Base-by-base conservation (phyloP, 306 rosid species). In the Cicer cuneatum region DNA sequence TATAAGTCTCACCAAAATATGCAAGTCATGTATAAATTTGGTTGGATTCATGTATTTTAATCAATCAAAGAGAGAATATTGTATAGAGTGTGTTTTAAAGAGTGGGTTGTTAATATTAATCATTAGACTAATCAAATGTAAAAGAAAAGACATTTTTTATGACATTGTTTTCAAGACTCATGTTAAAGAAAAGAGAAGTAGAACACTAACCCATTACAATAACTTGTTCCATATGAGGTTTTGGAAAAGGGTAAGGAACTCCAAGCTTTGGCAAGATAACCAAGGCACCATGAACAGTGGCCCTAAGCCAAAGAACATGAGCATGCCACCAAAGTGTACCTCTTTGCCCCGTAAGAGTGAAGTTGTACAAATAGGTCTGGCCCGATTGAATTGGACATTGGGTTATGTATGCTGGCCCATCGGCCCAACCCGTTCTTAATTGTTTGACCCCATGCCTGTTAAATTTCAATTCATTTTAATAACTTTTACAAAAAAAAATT, bases 281-380 rank as follows among this genome's bases (percentile, higher is more conserved):
- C 11, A 93, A 0, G 40, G 97, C 98, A 24, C 98, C 98, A 59
- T 93, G 85, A 61, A 93, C 57, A 8, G 98, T 90, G 38, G 93
- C 89, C 79, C 98, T 89, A 15, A 93, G 98, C 98, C 98, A 93
- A 6, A 87, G 84, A 68, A 93, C 86, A 76, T 93, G 98, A 14
- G 98, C 98, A 56, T 92, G 98, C 93, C 94, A 92, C 85, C 89
- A 83, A 2, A 92, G 92, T 7, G 98, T 90, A 18, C 98, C 98
- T 69, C 98, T 90, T n/a, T 93, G 98, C 8, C 97, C 98, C 4
- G 93, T 89, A 69, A 90, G 64, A 38, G 98, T 93, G 86, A 89
- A 90, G 51, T 93, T 93, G 85, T 93, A 90, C 0, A 82, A 16
- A 56, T 61, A 93, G 39, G 52, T 82, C 10, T 89, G 90, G 7